These are phyloP conservation scores for Rhizophagus clarus DNA, from an alignment of 192 early-diverging fungal genomes.

Conservation along the genomic window DNA sequence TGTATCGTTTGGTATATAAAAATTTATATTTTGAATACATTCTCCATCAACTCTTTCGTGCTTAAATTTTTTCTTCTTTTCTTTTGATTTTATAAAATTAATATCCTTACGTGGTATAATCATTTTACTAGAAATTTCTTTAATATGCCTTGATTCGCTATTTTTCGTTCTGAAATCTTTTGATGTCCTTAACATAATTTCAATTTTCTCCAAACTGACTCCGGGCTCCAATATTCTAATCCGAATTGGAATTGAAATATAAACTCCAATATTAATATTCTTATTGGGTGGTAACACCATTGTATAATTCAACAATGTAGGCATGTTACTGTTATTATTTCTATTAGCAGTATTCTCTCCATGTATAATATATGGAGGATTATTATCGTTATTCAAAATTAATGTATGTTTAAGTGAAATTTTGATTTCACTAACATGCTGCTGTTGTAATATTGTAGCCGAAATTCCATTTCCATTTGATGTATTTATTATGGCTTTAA, in stretches of 20 bases:
- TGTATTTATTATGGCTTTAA: conserved; percentile 2
- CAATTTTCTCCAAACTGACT: conserved; percentile 21
- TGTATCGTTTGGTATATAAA: conserved; percentile 14
- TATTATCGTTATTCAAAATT: conserved; percentile 23
- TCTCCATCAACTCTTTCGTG: conserved; percentile 1
- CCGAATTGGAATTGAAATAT: conserved; percentile 26
- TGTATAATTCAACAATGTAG: not conserved
- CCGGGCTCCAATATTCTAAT: conserved; percentile 17
- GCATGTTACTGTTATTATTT: not conserved
- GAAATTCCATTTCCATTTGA: not conserved
- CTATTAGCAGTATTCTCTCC: not conserved
- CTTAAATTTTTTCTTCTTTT: not conserved
- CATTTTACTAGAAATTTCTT: not conserved
- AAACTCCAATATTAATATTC: conserved; percentile 24
- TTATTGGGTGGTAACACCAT: conserved; percentile 30
- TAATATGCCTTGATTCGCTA: conserved; percentile 5
- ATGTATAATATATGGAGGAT: not conserved
- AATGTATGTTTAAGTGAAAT: conserved; percentile 23
- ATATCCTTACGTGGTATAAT: conserved; percentile 23
- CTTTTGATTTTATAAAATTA: not conserved
- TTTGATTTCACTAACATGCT: conserved; percentile 5
- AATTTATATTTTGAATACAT: conserved; percentile 22
- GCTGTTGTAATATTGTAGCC: not conserved
- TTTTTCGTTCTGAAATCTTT: conserved; percentile 25
- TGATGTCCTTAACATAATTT: conserved; percentile 2